Evolutionary conservation across 306 rosid genomes (phyloP).

Genomic region (Rosa chinensis): DNA sequence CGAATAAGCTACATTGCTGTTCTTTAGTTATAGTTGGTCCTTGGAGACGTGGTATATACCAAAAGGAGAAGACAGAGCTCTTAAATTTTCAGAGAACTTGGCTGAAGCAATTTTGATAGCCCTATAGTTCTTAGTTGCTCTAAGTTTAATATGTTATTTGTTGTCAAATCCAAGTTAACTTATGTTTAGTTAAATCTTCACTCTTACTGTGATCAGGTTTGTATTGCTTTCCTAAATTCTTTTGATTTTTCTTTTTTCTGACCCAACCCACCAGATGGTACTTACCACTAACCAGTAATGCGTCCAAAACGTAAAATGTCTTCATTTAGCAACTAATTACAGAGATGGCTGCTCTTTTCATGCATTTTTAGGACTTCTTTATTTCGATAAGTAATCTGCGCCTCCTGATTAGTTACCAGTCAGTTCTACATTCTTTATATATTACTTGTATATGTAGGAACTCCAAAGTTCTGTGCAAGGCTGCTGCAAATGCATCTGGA

Average conservation of each 20-base stretch:
- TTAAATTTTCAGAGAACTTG: neutral
- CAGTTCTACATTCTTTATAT: slow-evolving; percentile 15
- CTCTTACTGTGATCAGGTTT: neutral
- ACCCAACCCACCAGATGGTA: neutral
- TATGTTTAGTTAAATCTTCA: neutral
- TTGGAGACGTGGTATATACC: neutral
- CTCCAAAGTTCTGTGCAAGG: slow-evolving; percentile 55
- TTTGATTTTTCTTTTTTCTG: neutral
- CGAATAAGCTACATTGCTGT: neutral
- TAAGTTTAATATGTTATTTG: neutral
- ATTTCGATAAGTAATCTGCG: neutral
- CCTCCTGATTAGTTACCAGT: neutral
- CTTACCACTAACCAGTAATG: slow-evolving; percentile 3
- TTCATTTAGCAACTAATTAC: neutral
- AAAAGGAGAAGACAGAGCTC: neutral
- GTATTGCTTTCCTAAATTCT: neutral
- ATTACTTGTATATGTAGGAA: slow-evolving; percentile 40
- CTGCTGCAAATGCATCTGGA: slow-evolving; percentile 61
- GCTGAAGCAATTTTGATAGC: neutral
- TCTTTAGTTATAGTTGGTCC: neutral
- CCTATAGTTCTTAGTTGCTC: neutral
- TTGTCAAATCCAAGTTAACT: neutral
- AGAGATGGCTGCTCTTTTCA: neutral
- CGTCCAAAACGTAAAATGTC: neutral
- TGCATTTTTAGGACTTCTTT: neutral